A percentile compares a stretch with the other conserved stretches of the same genome.
Conservation (phyloP, 805 yeast genomes). For the Metschnikowia picachoensis region DNA sequence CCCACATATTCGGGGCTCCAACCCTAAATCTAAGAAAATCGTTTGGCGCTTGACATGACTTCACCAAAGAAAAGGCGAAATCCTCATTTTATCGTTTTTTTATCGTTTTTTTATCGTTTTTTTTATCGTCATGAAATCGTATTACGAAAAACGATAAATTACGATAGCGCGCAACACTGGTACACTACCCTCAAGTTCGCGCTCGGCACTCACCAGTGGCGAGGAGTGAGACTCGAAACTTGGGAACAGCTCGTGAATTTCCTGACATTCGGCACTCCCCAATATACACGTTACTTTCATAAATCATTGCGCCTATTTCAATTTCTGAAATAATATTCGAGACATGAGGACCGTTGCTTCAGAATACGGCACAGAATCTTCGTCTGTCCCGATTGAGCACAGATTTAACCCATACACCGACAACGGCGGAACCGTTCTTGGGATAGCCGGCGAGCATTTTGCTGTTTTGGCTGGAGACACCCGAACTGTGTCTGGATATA, state of each 20-base stretch:
- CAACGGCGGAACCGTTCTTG: slow-evolving; percentile 95
- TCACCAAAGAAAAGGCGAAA: too few relatives aligned
- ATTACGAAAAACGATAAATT: too few relatives aligned
- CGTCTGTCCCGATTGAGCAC: slow-evolving; percentile 73
- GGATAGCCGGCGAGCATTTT: slow-evolving; percentile 96
- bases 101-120: too few relatives aligned
- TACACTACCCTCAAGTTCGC: slow-evolving; percentile 3
- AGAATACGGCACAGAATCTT: slow-evolving; percentile 15
- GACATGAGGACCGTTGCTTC: slow-evolving; percentile 19
- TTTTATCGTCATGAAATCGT: too few relatives aligned
- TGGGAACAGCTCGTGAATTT: too few relatives aligned
- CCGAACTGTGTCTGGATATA: slow-evolving; percentile 92
- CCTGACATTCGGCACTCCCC: too few relatives aligned
- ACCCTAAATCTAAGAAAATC: too few relatives aligned
- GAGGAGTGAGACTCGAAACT: background rate
- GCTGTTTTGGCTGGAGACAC: slow-evolving; percentile 98
- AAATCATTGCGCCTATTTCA: background rate
- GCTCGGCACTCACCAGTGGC: slow-evolving; percentile 3
- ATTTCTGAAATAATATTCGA: background rate
- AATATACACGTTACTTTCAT: too few relatives aligned
- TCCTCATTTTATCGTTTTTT: too few relatives aligned
- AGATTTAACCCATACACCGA: slow-evolving; percentile 90
- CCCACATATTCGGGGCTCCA: too few relatives aligned
- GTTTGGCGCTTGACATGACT: too few relatives aligned
- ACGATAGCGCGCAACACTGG: too few relatives aligned